Percentiles rank a stretch among this genome's conserved stretches.
Evolutionary conservation across 768 basidiomycete species (phyloP).

Genomic region (Gloeopeniophorella convolvens): DNA sequence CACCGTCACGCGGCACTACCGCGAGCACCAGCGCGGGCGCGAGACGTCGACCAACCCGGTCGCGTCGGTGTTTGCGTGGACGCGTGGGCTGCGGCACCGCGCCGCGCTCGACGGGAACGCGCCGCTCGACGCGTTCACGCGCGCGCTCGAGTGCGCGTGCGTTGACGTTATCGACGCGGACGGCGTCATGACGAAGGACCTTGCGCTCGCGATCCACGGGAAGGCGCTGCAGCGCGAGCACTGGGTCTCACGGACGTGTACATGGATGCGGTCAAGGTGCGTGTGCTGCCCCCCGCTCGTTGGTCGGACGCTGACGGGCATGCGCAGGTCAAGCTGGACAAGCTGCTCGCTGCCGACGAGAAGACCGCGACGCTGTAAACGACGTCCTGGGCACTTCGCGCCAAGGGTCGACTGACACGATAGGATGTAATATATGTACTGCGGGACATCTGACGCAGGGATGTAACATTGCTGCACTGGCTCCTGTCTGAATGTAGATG

Average conservation of each 20-base stretch:
- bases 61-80: slow-evolving; percentile 98
- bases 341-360: background rate
- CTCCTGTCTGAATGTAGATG: too few species aligned
- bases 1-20: slow-evolving; percentile 94
- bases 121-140: slow-evolving; percentile 64
- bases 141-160: slow-evolving; percentile 79
- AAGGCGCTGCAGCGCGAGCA: slow-evolving; percentile 87
- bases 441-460: too few species aligned
- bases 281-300: slow-evolving; percentile 22
- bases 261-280: slow-evolving; percentile 87
- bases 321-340: slow-evolving; percentile 1
- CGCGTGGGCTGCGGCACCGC: slow-evolving; percentile 86
- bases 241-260: slow-evolving; percentile 94
- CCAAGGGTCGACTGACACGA: too few species aligned
- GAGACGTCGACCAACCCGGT: slow-evolving; percentile 99
- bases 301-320: background rate
- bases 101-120: slow-evolving; percentile 88
- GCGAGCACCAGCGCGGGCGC: slow-evolving; percentile 94
- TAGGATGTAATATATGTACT: too few species aligned
- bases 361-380: too few species aligned
- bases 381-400: too few species aligned
- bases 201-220: slow-evolving; percentile 91
- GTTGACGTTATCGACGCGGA: slow-evolving; percentile 88
- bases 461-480: too few species aligned
- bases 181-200: slow-evolving; percentile 94